Evolutionary conservation across 148 eudicot species (phyloP).

Genomic region (Heliamphora exappendiculata): DNA sequence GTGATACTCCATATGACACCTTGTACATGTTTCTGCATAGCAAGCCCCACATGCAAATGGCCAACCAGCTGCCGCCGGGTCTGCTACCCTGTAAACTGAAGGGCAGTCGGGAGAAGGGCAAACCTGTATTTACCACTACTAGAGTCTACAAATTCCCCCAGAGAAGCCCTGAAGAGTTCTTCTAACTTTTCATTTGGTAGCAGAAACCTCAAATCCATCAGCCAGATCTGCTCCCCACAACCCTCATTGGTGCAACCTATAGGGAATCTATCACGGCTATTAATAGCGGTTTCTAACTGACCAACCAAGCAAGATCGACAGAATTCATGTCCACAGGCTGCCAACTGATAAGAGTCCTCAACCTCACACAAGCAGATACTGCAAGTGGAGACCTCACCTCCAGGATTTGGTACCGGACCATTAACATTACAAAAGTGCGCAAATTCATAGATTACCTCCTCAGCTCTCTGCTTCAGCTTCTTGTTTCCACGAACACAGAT

Average conservation of each 20-base stretch:
- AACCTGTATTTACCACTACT: conserved; percentile 58
- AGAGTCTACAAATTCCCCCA: conserved; percentile 60
- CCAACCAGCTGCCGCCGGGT: conserved; percentile 20
- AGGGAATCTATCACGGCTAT: conserved; percentile 65
- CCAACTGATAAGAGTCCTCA: conserved; percentile 61
- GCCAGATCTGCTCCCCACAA: conserved; percentile 49
- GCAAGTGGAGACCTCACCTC: conserved; percentile 46
- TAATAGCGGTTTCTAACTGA: conserved; percentile 83
- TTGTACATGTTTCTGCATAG: conserved; percentile 65
- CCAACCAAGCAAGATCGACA: conserved; percentile 75
- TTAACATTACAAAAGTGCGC: conserved; percentile 28
- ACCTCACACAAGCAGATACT: conserved; percentile 81
- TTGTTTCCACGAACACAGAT: conserved; percentile 49
- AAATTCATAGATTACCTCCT: conserved; percentile 51
- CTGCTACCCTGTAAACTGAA: conserved; percentile 54
- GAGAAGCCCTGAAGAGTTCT: conserved; percentile 74
- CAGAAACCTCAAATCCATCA: conserved; percentile 50
- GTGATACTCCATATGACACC: conserved; percentile 80
- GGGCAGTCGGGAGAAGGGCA: conserved; percentile 99
- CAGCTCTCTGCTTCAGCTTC: conserved; percentile 58
- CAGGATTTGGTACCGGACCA: conserved; percentile 15
- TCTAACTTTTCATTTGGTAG: conserved; percentile 56
- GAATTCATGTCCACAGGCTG: conserved; percentile 57
- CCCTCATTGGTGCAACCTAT: conserved; percentile 47
- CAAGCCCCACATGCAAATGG: conserved; percentile 84